Base-by-base conservation (phyloP, 2,329 filamentous ascomycete species). In the Apiospora pterosperma region DNA sequence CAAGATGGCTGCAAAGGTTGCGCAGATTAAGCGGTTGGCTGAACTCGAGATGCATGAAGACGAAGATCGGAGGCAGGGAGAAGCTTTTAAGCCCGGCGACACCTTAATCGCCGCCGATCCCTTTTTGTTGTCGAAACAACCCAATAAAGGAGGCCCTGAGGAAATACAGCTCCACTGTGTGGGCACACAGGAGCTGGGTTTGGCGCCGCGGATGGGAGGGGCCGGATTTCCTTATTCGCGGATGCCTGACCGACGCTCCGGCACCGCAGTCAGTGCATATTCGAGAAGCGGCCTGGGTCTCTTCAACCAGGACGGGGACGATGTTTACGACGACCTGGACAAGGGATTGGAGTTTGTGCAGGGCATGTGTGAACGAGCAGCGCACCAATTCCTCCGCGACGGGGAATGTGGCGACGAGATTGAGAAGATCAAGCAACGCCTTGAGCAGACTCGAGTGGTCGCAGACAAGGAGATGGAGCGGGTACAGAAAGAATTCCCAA, bases 321-420 rank as follows among this genome's bases (percentile, higher is more conserved):
- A 88, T 67, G 81, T 87, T 1, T 93, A 90, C 73, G 92, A 96
- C 68, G 83, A 87, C 55, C 83, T 93, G 1, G 93, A 97, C 74
- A 91, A 90, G 74, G 86, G 87, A 0, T 81, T 97, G 31, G 93
- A 97, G 74, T 86, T 87, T 68, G 91, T 92, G 5, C 93, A 97
- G 75, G 85, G 85, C 64, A 86, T 93, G 71, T 96, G 92, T 75
- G 94, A 97, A 78, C 89, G 89, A 63, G 94, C 91, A 3, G 94
- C 94, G 0, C 93, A 97, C 73, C 92, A 96, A 72, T 93, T 96
- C 67, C 82, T 97, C n/a, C 88, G 94, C 28, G 91, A 93, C 62
- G 94, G 93, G 12, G 90, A 96, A 72, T 97, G 94, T 77, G 85
- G 82, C n/a, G 85, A 87, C 21, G 92, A 97, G 76, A 84, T 97